Evolutionary conservation across 495 filamentous ascomycete species (phyloP), one percentile per base, ranked within the genome.

Genomic region (Penicillium pulvis): DNA sequence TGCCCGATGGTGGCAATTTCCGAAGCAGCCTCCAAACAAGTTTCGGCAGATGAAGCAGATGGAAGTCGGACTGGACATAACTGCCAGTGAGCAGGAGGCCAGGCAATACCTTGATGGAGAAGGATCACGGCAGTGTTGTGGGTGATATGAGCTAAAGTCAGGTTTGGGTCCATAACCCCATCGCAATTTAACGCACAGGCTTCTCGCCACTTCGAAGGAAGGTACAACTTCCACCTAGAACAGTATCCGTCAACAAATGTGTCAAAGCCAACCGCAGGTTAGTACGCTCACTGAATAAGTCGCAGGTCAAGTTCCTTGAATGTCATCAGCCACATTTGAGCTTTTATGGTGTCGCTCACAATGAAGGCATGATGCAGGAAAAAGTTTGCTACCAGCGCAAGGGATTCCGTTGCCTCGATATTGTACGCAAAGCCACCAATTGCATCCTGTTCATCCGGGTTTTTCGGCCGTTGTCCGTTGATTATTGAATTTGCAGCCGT

Each of bases 221-320:
- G 67, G 39, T 73, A 73, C 58, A 77, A 66, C 35, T 77, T 77
- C 73, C 73, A 77, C 35, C 71, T 70, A 23, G 20, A 23, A 23
- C 1, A 23, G 20, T 23, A 1, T 23, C 20, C 20, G 20, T 23
- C 20, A 23, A 2, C 2, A 23, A 23, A 23, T 23, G 2, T 23
- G 1, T 23, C 1, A 1, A 23, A 23, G 20, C 20, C 20, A 23
- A 23, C 20, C 20, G 20, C 20, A 23, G 2, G 20, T 1, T 28
- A 2, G 28, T 4, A 55, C 36, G 43, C 61, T 54, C 49, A 64
- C 61, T 64, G 61, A 24, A 60, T 51, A 10, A 64, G 45, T 36
- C 54, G 57, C 31, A 64, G 41, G 20, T 64, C 61, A 17, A 64
- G 20, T 26, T 64, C 57, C 28, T 60, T 60, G 26, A 64, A 64